Evolutionary conservation across 2,329 filamentous ascomycete genomes (phyloP).

Genomic region (Davidsoniella eucalypti): DNA sequence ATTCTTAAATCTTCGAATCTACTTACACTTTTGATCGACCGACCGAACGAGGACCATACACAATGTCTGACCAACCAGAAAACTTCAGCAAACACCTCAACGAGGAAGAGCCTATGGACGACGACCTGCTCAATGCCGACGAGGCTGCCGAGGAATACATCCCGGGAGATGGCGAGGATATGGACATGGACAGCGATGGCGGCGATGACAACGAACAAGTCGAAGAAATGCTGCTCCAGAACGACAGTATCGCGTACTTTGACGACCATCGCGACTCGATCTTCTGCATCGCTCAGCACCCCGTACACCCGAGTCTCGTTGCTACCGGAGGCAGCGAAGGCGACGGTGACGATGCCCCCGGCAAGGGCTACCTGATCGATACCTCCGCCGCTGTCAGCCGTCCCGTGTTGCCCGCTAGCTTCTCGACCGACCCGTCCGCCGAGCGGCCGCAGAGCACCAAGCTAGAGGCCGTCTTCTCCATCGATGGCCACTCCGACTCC

Average conservation of each 20-base stretch:
- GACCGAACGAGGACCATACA: neutral
- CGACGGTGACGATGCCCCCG: constrained; percentile 41
- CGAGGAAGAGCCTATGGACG: constrained; percentile 9
- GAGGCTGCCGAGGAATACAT: constrained; percentile 15
- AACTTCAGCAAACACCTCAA: neutral
- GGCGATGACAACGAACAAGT: constrained; percentile 35
- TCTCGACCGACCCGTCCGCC: constrained; percentile 36
- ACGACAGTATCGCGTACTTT: constrained; percentile 88
- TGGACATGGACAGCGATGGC: constrained; percentile 65
- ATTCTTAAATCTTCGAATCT: neutral
- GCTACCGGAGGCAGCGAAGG: constrained; percentile 68
- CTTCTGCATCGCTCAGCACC: constrained; percentile 90
- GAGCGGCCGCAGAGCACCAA: constrained; percentile 31
- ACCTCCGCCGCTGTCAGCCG: constrained; percentile 41
- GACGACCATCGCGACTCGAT: constrained; percentile 81
- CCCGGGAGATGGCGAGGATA: constrained; percentile 40
- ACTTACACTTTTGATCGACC: neutral
- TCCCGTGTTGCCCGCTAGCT: constrained; percentile 62
- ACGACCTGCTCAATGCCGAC: constrained; percentile 12
- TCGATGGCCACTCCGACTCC: constrained; percentile 85
- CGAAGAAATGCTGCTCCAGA: constrained; percentile 61
- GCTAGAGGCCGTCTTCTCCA: constrained; percentile 49
- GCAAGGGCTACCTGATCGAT: constrained; percentile 77
- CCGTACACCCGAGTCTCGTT: constrained; percentile 57
- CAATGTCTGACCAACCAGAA: constrained; percentile 4